These are phyloP conservation scores for Chaetomium fimeti DNA, from an alignment of 495 filamentous ascomycete species.

Conservation along the genomic window DNA sequence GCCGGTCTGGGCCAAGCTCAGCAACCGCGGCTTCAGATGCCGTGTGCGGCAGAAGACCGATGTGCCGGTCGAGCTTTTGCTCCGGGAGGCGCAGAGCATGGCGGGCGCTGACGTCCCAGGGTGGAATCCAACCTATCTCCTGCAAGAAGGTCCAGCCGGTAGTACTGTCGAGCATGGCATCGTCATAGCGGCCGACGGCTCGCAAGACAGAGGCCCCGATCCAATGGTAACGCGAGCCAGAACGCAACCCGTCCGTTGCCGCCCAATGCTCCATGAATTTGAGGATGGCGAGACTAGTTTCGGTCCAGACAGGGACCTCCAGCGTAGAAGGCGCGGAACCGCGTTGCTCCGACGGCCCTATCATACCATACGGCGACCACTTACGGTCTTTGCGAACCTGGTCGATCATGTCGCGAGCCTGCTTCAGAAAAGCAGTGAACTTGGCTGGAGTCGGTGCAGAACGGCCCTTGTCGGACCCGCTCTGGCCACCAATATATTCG, in stretches of 20 bases:
- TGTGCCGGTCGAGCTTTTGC: slow-evolving; percentile 45
- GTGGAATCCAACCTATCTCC: slow-evolving; percentile 77
- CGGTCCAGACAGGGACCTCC: slow-evolving; percentile 39
- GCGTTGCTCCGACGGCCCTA: slow-evolving; percentile 43
- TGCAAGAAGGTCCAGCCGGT: slow-evolving; percentile 73
- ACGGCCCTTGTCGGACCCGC: not conserved
- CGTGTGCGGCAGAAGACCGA: slow-evolving; percentile 19
- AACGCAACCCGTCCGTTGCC: slow-evolving; percentile 50
- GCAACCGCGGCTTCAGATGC: not conserved
- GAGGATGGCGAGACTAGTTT: slow-evolving; percentile 59
- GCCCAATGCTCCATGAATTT: slow-evolving; percentile 71
- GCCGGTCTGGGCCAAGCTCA: slow-evolving; percentile 38
- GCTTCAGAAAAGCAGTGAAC: slow-evolving; percentile 56
- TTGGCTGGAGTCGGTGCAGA: not conserved
- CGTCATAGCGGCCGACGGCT: slow-evolving; percentile 65
- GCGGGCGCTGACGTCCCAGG: slow-evolving; percentile 74
- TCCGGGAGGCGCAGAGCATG: slow-evolving; percentile 60
- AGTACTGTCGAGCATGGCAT: slow-evolving; percentile 50
- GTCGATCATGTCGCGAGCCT: slow-evolving; percentile 64
- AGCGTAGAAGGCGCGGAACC: slow-evolving; percentile 11
- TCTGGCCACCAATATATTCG: slow-evolving; percentile 16
- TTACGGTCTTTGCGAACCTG: slow-evolving; percentile 62
- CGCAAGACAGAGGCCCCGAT: slow-evolving; percentile 71
- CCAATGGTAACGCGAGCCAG: slow-evolving; percentile 51
- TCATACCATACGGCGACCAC: slow-evolving; percentile 57